Conservation (phyloP, 768 basidiomycete genomes). For the Lactarius tabidus region DNA sequence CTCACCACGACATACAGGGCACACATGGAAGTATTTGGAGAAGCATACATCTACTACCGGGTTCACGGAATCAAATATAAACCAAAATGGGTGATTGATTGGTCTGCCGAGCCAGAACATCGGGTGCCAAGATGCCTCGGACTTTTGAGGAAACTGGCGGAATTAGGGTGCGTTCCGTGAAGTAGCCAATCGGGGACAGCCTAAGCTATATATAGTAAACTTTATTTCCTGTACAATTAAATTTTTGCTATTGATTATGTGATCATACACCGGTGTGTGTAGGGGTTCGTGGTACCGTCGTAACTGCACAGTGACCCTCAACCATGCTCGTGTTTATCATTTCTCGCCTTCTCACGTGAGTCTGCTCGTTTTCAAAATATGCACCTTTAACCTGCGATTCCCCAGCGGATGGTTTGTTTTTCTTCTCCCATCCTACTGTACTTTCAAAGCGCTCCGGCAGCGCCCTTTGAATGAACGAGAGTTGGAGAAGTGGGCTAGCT, state of each 20-base stretch:
- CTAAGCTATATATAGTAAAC: background rate
- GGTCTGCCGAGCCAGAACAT: background rate
- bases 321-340: constrained; percentile 48
- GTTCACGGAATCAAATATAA: background rate
- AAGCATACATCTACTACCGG: background rate
- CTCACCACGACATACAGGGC: too few relatives aligned
- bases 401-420: constrained; percentile 69
- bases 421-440: constrained; percentile 57
- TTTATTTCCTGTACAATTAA: too few relatives aligned
- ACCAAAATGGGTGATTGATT: too few relatives aligned
- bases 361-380: background rate
- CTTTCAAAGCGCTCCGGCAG: constrained; percentile 62
- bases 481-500: constrained; percentile 53
- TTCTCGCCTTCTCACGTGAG: constrained; percentile 49
- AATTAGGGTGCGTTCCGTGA: background rate
- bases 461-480: constrained; percentile 48
- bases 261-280: background rate
- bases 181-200: background rate
- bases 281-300: too few relatives aligned
- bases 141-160: background rate
- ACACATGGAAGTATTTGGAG: too few relatives aligned
- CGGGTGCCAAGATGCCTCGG: background rate
- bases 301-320: background rate
- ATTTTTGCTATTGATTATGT: constrained; percentile 1
- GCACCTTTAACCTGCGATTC: constrained; percentile 8